Evolutionary conservation across 1,284 basidiomycete genomes (phyloP).

Genomic region (Leccinum griseonigrum): DNA sequence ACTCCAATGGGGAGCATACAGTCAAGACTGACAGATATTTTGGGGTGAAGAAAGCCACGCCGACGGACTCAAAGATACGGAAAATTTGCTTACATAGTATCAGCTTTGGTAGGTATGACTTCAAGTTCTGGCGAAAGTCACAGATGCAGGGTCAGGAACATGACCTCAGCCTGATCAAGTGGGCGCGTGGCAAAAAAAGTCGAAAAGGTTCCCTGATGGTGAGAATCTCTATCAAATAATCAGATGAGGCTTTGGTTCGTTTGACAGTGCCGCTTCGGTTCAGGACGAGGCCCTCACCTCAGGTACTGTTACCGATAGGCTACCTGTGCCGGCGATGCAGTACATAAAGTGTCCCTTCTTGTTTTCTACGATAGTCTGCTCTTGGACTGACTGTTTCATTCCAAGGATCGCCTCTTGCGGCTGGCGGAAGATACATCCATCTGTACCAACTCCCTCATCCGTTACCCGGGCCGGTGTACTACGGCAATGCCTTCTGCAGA

Average conservation of each 20-base stretch:
- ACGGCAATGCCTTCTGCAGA: neutral
- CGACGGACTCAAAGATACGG: neutral
- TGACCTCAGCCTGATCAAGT: no score
- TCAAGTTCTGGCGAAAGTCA: no score
- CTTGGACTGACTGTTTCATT: neutral
- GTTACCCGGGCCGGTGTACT: neutral
- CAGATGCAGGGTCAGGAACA: no score
- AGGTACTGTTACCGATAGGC: neutral
- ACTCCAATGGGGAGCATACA: neutral
- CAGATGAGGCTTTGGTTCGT: no score
- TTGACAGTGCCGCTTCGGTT: neutral
- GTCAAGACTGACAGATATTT: neutral
- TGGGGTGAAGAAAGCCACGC: neutral
- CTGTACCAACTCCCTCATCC: neutral
- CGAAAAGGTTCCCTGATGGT: no score
- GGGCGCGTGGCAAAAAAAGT: no score
- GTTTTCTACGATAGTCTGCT: no score
- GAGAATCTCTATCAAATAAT: no score
- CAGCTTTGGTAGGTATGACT: neutral
- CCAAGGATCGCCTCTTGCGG: no score
- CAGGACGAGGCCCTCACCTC: neutral
- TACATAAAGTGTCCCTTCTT: neutral
- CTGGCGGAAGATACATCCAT: neutral
- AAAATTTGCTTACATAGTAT: neutral
- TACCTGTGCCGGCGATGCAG: neutral